Base-by-base conservation (phyloP, 805 yeast genomes). In the Cyberlindnera subsufficiens region DNA sequence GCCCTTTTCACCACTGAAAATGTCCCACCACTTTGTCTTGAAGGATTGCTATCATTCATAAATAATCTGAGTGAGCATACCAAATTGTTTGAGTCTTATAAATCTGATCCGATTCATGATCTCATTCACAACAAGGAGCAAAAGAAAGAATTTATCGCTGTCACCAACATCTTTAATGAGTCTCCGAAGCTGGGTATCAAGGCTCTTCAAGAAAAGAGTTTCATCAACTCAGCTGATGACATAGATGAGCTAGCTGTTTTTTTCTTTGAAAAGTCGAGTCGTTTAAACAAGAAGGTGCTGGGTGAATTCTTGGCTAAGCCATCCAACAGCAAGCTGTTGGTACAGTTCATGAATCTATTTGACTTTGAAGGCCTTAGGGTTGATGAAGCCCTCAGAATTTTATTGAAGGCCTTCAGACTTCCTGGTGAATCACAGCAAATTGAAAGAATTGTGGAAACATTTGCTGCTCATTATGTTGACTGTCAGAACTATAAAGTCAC, bases 341-440 rank as follows among this genome's bases (percentile, higher is more conserved):
- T 69, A 38, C 68, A 74, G 38, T 93, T 88, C 57, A 75, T 91
- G 50, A 67, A 69, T 1, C 62, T 79, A 42, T 83, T 91, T 59
- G 91, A 90, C 44, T 90, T 90, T 59, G 67, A 71, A 31, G 83
- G 77, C 16, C 68, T 85, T 52, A 72, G 99, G 56, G 91, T 95
- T 3, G 99, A 93, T 62, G 97, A 91, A 63, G 96, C 96, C 0
- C 68, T 93, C 40, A 75, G 99, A 55, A 72, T 86, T 43, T 63
- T 93, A 46, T 69, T 95, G 51, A 84, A 86, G 43, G 77, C 85
- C 17, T 91, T 93, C 59, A 77, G 99, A 61, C 71, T 93, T 38
- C 98, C 98, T 1, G 99, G 99, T 46, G 99, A 93, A 65, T 85
- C 97, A 0, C 98, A 89, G 58, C 96, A 88, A 61, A 93, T 93